These are phyloP conservation scores for Syzygium syzygioides DNA, from an alignment of 441 rosid species.

Conservation along the genomic window DNA sequence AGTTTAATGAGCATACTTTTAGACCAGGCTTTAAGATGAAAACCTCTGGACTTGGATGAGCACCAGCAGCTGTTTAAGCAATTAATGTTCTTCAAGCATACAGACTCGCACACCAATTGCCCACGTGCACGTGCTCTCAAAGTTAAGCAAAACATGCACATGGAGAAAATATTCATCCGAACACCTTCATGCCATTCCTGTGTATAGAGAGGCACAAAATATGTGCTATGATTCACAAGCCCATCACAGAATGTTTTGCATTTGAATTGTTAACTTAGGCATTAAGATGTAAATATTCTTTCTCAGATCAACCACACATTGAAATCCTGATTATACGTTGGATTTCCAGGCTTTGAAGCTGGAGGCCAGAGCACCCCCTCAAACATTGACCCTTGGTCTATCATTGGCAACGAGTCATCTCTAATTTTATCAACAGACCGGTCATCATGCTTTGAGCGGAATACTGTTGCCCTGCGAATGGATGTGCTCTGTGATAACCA, in stretches of 20 bases:
- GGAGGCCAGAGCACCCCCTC: constrained; percentile 79
- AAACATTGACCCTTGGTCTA: constrained; percentile 76
- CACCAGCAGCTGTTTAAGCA: neutral
- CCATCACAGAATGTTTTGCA: neutral
- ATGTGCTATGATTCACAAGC: neutral
- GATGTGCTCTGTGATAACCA: constrained; percentile 62
- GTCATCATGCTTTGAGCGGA: constrained; percentile 73
- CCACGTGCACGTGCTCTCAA: neutral
- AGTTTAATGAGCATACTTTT: neutral
- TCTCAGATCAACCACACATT: neutral
- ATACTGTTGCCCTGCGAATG: constrained; percentile 69
- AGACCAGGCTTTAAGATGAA: neutral
- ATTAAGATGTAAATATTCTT: neutral
- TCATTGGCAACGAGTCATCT: constrained; percentile 51
- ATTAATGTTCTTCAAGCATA: neutral
- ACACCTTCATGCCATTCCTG: neutral
- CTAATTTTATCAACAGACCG: constrained; percentile 64
- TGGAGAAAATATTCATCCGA: neutral
- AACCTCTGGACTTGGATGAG: neutral
- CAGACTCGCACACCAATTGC: neutral
- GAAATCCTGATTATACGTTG: neutral
- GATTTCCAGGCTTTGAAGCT: constrained; percentile 76
- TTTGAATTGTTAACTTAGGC: neutral
- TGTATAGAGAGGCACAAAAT: neutral
- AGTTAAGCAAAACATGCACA: neutral